phyloP scores from a whole-genome alignment of 345 rosid genomes.

The Rhodamnia rubescens region DNA sequence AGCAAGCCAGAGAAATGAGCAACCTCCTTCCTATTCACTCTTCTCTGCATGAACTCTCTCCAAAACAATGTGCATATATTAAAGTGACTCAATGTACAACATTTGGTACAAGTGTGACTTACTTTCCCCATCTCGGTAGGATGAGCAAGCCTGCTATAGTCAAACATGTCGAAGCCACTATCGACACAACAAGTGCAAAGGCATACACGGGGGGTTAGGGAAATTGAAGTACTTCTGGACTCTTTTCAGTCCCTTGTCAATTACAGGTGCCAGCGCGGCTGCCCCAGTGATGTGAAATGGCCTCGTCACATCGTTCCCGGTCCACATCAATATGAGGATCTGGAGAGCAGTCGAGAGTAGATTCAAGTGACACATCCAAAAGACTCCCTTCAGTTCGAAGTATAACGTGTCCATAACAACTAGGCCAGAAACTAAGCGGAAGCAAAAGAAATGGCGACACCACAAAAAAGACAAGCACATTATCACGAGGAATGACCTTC shows the following conservation, averaged over 20 bases:
- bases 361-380: not conserved
- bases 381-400: not conserved
- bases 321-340: slow-evolving; percentile 35
- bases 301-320: slow-evolving; percentile 26
- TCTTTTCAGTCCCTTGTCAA: slow-evolving; percentile 25
- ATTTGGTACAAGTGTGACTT: not conserved
- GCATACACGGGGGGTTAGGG: slow-evolving; percentile 14
- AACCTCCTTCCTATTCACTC: not conserved
- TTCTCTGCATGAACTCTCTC: not conserved
- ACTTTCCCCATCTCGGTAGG: slow-evolving; percentile 27
- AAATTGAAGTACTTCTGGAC: slow-evolving; percentile 17
- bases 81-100: not conserved
- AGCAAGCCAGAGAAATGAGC: not conserved
- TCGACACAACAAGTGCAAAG: slow-evolving; percentile 17
- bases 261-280: slow-evolving; percentile 22
- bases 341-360: not conserved
- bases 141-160: slow-evolving; percentile 18
- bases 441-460: not conserved
- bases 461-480: not conserved
- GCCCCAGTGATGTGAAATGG: slow-evolving; percentile 37
- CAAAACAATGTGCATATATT: not conserved
- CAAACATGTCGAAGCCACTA: slow-evolving; percentile 13
- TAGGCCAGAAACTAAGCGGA: not conserved
- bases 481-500: not conserved
- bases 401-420: not conserved